Percentiles rank a stretch among this genome's conserved stretches.
These are phyloP conservation scores for Pistacia vera DNA, from an alignment of 345 rosid species.

Conservation along the genomic window DNA sequence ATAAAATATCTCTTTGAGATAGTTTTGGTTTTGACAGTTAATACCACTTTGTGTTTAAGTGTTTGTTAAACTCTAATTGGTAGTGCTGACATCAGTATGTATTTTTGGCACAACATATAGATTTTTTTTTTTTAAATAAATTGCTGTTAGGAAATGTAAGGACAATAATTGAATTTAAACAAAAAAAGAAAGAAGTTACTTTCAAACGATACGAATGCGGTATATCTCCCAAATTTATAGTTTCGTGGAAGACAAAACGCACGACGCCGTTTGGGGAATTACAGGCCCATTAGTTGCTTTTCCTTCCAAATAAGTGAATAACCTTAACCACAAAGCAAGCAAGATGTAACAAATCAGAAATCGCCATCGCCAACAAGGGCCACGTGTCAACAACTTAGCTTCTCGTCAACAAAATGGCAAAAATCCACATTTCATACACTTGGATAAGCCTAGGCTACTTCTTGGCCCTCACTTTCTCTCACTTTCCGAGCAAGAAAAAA, in stretches of 20 bases:
- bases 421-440: constrained; percentile 8
- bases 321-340: constrained; percentile 24
- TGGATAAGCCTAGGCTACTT: constrained; percentile 16
- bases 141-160: no score
- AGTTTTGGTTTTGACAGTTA: no score
- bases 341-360: constrained; percentile 3
- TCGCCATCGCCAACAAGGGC: background rate
- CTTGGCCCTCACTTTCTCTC: constrained; percentile 30
- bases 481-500: constrained; percentile 5
- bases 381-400: constrained; percentile 36
- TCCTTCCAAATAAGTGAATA: background rate
- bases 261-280: background rate
- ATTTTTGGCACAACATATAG: no score
- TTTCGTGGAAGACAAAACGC: background rate
- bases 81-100: no score
- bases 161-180: no score
- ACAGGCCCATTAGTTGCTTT: background rate
- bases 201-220: background rate
- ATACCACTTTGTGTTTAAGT: no score
- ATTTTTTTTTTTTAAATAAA: no score
- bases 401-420: constrained; percentile 21
- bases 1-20: no score
- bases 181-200: background rate
- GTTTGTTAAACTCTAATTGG: no score
- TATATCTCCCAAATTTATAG: background rate